Conservation (phyloP, 371 early-diverging fungal genomes). For the Furculomyces boomerangus region DNA sequence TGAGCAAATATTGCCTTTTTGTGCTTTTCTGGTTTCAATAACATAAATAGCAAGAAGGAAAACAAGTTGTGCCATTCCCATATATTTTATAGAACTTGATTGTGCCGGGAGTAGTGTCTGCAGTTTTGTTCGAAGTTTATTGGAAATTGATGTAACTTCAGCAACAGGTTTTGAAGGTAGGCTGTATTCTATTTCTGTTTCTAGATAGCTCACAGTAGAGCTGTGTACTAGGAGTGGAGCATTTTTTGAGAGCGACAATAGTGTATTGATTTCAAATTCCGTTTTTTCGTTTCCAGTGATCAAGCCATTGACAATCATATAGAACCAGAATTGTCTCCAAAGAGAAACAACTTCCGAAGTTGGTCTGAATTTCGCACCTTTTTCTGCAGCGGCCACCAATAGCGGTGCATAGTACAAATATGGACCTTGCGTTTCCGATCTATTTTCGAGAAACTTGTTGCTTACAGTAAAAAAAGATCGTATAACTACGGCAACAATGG, state of each 20-base stretch:
- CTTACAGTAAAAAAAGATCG: background rate
- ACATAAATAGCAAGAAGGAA: conserved; percentile 73
- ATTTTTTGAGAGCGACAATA: conserved; percentile 56
- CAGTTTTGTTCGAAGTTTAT: conserved; percentile 18
- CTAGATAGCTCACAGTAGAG: conserved; percentile 55
- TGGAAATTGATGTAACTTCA: background rate
- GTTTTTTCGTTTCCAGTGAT: conserved; percentile 58
- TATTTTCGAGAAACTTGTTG: background rate
- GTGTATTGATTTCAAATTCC: conserved; percentile 47
- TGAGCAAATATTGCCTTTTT: conserved; percentile 43
- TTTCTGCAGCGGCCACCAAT: conserved; percentile 35
- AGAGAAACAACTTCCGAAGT: conserved; percentile 42
- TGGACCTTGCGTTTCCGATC: background rate
- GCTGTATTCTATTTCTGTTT: conserved; percentile 76
- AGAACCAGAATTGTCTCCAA: conserved; percentile 83
- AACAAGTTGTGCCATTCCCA: conserved; percentile 52
- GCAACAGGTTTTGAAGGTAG: conserved; percentile 29
- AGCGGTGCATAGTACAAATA: conserved; percentile 48
- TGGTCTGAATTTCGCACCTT: conserved; percentile 36
- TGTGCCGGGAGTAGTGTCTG: conserved; percentile 27
- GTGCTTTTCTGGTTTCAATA: conserved; percentile 62
- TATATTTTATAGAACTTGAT: conserved; percentile 36
- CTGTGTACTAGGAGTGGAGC: conserved; percentile 69
- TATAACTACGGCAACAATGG: background rate
- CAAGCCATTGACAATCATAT: conserved; percentile 58